phyloP scores from a whole-genome alignment of 2,329 filamentous ascomycete species.

The Plectosphaerella sp. region DNA sequence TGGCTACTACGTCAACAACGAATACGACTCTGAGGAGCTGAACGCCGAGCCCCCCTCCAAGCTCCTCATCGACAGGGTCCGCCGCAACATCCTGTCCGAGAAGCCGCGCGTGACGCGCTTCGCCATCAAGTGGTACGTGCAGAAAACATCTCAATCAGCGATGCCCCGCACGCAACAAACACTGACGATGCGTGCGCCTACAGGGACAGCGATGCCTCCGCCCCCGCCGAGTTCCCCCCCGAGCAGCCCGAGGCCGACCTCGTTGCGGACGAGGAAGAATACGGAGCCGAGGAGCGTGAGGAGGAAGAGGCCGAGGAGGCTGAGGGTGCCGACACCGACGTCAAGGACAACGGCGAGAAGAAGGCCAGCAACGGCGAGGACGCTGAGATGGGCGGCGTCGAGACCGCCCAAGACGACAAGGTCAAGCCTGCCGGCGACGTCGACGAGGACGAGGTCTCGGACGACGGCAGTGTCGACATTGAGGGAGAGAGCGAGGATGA shows the following conservation, averaged over 20 bases:
- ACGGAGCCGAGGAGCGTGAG: slow-evolving; percentile 85
- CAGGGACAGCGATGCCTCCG: slow-evolving; percentile 97
- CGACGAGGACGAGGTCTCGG: slow-evolving; percentile 65
- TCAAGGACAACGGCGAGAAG: slow-evolving; percentile 31
- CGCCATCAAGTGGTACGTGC: slow-evolving; percentile 90
- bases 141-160: neutral
- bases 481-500: slow-evolving; percentile 73
- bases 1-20: slow-evolving; percentile 99
- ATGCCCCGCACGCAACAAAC: neutral
- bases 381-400: slow-evolving; percentile 70
- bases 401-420: slow-evolving; percentile 33
- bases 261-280: slow-evolving; percentile 78
- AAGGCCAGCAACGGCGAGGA: slow-evolving; percentile 51
- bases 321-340: slow-evolving; percentile 47
- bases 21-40: slow-evolving; percentile 91
- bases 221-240: slow-evolving; percentile 91
- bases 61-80: slow-evolving; percentile 87
- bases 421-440: slow-evolving; percentile 36
- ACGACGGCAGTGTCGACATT: slow-evolving; percentile 74
- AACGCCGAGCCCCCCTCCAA: slow-evolving; percentile 86
- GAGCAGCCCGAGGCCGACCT: slow-evolving; percentile 96
- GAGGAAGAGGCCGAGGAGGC: slow-evolving; percentile 58
- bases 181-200: slow-evolving; percentile 7
- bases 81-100: slow-evolving; percentile 88
- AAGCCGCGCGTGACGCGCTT: slow-evolving; percentile 97